Percentiles rank a stretch among this genome's conserved stretches.
Conservation (phyloP, 2,329 filamentous ascomycete genomes). For the Ceratocystis alfenasii region DNA sequence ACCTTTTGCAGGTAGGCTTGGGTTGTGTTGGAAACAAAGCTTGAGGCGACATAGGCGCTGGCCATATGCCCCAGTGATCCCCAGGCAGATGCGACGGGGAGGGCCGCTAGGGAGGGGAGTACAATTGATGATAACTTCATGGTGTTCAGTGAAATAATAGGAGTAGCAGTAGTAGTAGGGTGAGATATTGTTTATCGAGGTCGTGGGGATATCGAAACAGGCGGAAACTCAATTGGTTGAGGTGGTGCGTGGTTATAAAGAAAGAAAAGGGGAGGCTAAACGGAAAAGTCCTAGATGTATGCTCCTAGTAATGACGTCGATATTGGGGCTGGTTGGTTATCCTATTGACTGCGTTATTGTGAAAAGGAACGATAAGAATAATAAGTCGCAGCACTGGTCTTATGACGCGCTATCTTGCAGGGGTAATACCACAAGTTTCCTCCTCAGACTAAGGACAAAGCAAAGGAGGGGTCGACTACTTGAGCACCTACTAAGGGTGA, state of each 20-base stretch:
- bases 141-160: neutral
- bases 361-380: conserved; percentile 5
- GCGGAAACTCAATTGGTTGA: neutral
- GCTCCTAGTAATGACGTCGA: neutral
- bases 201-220: too few species aligned
- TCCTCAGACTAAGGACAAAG: neutral
- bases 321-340: neutral
- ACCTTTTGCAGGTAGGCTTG: conserved; percentile 45
- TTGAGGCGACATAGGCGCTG: conserved; percentile 50
- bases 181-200: too few species aligned
- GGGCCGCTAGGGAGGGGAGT: conserved; percentile 27
- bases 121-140: conserved; percentile 31
- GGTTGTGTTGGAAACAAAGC: conserved; percentile 47
- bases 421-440: neutral
- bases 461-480: neutral
- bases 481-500: neutral
- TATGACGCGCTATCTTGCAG: conserved; percentile 6
- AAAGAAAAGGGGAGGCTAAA: neutral
- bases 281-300: neutral
- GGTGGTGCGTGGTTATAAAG: neutral
- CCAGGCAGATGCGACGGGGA: conserved; percentile 33
- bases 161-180: too few species aligned
- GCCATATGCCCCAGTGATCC: conserved; percentile 52
- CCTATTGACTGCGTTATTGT: neutral
- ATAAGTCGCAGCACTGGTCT: neutral